These are phyloP conservation scores for Metrosideros polymorpha DNA, from an alignment of 441 rosid genomes.

Conservation along the genomic window DNA sequence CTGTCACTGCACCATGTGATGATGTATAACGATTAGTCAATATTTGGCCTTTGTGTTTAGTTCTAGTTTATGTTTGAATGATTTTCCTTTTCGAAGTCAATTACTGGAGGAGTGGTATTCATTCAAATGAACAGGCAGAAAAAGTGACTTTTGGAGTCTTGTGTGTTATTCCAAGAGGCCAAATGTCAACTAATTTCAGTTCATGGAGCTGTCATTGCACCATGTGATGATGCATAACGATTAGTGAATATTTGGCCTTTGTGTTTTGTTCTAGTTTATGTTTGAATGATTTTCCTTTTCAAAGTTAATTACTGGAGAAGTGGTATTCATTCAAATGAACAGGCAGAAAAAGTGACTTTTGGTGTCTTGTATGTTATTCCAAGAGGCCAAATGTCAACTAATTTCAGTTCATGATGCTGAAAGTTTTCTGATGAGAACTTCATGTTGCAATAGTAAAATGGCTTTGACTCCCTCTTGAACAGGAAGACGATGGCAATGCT, in stretches of 20 bases:
- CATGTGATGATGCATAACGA: neutral
- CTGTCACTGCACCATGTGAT: neutral
- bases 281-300: neutral
- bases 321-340: neutral
- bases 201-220: neutral
- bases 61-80: neutral
- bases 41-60: neutral
- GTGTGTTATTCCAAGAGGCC: neutral
- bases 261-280: neutral
- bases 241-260: neutral
- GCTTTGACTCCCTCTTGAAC: neutral
- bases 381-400: neutral
- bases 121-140: neutral
- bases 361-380: neutral
- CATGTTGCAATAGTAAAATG: neutral
- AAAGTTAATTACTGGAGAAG: neutral
- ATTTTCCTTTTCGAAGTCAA: neutral
- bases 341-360: neutral
- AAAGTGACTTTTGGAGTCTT: neutral
- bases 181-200: neutral
- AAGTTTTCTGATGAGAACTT: neutral
- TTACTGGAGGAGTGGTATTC: neutral
- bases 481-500: slow-evolving; percentile 36
- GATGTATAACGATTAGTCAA: neutral
- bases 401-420: neutral